phyloP scores from a whole-genome alignment of 208 protist species.

The Leishmania martiniquensis region DNA sequence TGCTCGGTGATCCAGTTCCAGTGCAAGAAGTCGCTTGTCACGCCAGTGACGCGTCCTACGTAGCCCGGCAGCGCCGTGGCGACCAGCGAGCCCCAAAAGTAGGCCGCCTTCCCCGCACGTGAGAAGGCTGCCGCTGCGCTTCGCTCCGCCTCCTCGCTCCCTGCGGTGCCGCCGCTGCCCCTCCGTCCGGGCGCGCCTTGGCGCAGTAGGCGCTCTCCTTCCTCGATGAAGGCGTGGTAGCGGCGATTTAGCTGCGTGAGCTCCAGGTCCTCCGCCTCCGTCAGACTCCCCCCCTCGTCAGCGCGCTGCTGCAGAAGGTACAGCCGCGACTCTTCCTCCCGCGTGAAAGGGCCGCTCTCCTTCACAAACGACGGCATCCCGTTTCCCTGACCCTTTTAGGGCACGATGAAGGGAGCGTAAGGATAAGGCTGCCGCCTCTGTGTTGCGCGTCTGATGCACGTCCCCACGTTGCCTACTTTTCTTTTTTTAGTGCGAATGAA shows the following conservation, averaged over 20 bases:
- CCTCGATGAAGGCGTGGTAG: conserved; percentile 56
- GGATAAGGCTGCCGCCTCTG: neutral
- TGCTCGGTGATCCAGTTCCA: conserved; percentile 85
- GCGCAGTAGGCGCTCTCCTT: conserved; percentile 50
- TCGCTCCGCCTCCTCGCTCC: neutral
- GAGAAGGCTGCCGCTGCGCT: conserved; percentile 37
- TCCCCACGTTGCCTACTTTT: neutral
- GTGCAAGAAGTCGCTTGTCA: conserved; percentile 76
- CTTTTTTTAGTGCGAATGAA: neutral
- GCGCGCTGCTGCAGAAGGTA: conserved; percentile 30
- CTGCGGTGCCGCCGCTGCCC: neutral
- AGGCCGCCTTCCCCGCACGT: conserved; percentile 60
- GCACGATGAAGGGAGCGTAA: neutral
- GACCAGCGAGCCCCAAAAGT: conserved; percentile 84
- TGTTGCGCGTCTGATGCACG: neutral
- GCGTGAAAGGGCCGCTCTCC: conserved; percentile 34
- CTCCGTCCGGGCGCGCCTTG: conserved; percentile 10
- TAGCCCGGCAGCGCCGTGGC: conserved; percentile 85
- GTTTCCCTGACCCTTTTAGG: neutral
- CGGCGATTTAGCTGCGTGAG: conserved; percentile 46
- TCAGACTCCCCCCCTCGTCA: conserved; percentile 28
- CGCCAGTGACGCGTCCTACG: conserved; percentile 69
- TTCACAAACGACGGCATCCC: conserved; percentile 12
- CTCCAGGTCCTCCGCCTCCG: conserved; percentile 42
- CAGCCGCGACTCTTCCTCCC: conserved; percentile 59